Conservation (phyloP, 2,329 filamentous ascomycete genomes). For the Hypocrella siamensis region DNA sequence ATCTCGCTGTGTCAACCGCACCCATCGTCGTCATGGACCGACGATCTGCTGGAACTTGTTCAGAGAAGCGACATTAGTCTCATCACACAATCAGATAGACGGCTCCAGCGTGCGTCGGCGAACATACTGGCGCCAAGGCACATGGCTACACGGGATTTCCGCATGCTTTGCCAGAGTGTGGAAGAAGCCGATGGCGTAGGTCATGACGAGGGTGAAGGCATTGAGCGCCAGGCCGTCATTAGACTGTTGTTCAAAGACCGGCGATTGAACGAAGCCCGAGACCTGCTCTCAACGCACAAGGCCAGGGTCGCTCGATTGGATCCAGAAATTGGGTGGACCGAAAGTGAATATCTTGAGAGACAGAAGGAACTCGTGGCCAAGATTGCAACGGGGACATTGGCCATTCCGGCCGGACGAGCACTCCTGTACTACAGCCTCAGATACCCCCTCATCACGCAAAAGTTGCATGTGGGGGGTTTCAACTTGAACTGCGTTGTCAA, state of each 20-base stretch:
- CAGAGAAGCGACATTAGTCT: conserved; percentile 68
- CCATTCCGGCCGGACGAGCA: conserved; percentile 73
- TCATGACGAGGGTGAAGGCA: conserved; percentile 67
- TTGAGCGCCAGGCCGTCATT: conserved; percentile 70
- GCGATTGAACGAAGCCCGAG: conserved; percentile 71
- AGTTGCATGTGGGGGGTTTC: conserved; percentile 78
- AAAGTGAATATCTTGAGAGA: conserved; percentile 76
- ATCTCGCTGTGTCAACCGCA: conserved; percentile 73
- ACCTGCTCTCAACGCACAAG: conserved; percentile 72
- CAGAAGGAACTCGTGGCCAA: conserved; percentile 83
- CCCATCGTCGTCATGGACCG: conserved; percentile 63
- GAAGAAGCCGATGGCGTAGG: conserved; percentile 44
- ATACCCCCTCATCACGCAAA: conserved; percentile 81
- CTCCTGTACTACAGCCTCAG: conserved; percentile 80
- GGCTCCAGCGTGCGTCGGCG: conserved; percentile 14
- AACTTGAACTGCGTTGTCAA: conserved; percentile 85
- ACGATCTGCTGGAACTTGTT: conserved; percentile 56
- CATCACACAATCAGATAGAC: conserved; percentile 32
- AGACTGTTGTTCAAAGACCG: conserved; percentile 79
- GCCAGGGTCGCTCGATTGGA: conserved; percentile 65
- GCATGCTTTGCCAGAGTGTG: conserved; percentile 54
- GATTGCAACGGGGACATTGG: conserved; percentile 74
- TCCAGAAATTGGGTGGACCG: conserved; percentile 61
- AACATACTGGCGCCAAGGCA: conserved; percentile 42
- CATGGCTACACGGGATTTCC: conserved; percentile 56